These are phyloP conservation scores for Stipa capillata DNA, from an alignment of 176 grass and related monocot species.

Conservation along the genomic window DNA sequence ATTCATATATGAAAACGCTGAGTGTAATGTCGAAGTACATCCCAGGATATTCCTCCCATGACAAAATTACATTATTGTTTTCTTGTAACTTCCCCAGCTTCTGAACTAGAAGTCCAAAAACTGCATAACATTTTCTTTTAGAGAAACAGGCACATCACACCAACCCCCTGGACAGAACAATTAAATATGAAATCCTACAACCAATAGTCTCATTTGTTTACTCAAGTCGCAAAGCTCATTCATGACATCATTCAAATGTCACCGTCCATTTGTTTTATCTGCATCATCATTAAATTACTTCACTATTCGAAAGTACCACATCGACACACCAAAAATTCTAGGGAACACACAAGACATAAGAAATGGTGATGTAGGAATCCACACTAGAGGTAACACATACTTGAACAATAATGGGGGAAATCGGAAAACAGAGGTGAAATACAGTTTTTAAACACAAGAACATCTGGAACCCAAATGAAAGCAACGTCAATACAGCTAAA, in stretches of 20 bases:
- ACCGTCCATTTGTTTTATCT: background rate
- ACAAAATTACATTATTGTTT: background rate
- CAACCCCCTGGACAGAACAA: background rate
- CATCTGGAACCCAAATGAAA: no score
- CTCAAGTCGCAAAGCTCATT: background rate
- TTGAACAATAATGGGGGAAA: no score
- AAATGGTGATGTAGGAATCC: no score
- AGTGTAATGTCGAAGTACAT: background rate
- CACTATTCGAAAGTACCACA: background rate
- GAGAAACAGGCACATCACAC: background rate
- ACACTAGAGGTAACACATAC: no score
- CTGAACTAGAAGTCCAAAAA: background rate
- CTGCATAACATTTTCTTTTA: background rate
- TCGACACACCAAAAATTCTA: background rate
- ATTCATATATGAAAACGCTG: conserved; percentile 1
- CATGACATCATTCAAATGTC: conserved; percentile 3
- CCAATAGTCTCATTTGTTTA: conserved; percentile 10
- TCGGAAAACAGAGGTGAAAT: no score
- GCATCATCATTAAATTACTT: background rate
- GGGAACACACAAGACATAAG: no score
- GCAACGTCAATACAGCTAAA: background rate
- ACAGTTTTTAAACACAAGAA: no score
- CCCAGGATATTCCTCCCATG: conserved; percentile 14
- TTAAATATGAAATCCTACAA: background rate
- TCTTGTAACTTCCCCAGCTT: background rate